Conservation (phyloP, 2,329 filamentous ascomycete species). For the Penicillium palitans region DNA sequence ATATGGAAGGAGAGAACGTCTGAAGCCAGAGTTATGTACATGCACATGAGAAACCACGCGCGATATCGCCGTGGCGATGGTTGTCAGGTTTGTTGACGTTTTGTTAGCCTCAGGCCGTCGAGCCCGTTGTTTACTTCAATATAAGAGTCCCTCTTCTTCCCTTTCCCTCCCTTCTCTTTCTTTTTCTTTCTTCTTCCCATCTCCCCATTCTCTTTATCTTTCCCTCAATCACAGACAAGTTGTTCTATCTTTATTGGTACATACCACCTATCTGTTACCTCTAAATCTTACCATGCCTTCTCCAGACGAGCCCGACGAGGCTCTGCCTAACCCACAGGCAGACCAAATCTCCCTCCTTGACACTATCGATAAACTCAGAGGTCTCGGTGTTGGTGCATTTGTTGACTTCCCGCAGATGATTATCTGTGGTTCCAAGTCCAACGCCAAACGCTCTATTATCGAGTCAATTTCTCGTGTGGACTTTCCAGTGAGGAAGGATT, state of each 20-base stretch:
- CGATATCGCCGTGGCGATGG: too few species aligned
- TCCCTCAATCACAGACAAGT: not conserved
- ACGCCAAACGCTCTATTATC: constrained; percentile 57
- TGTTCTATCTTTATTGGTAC: not conserved
- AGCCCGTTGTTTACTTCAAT: too few species aligned
- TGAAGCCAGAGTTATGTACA: not conserved
- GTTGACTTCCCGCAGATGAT: constrained; percentile 57
- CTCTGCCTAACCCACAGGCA: not conserved
- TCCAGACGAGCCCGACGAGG: not conserved
- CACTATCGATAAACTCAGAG: constrained; percentile 54
- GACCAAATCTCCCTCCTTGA: constrained; percentile 46
- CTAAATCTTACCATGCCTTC: not conserved
- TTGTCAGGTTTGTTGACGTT: too few species aligned
- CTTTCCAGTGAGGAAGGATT: constrained; percentile 56
- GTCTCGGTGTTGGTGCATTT: constrained; percentile 50
- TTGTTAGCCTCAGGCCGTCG: too few species aligned
- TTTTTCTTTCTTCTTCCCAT: not conserved
- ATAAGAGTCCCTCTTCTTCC: too few species aligned
- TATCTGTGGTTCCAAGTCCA: constrained; percentile 60
- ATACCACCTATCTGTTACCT: not conserved
- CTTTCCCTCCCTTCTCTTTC: not conserved
- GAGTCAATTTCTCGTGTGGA: constrained; percentile 61
- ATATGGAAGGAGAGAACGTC: not conserved
- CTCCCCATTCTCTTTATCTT: not conserved
- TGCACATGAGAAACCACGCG: not conserved